phyloP scores from a whole-genome alignment of 495 filamentous ascomycete species.

The Penicillium chermesinum region DNA sequence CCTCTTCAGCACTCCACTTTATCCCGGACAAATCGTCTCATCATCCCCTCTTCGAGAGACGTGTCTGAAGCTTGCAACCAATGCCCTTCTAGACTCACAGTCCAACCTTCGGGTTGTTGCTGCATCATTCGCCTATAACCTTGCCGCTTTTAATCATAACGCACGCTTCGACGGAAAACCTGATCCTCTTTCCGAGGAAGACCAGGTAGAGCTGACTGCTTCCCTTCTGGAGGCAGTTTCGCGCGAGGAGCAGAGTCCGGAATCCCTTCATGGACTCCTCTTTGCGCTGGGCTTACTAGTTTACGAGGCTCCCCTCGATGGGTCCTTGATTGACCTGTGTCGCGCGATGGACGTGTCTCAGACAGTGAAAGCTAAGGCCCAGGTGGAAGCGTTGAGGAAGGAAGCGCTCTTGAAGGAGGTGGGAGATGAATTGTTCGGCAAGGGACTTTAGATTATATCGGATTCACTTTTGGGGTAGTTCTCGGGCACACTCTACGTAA shows the following conservation, averaged over 20 bases:
- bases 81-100: constrained; percentile 50
- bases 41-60: constrained; percentile 29
- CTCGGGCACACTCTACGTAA: too few species aligned
- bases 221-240: constrained; percentile 70
- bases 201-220: constrained; percentile 74
- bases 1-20: constrained; percentile 54
- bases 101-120: constrained; percentile 65
- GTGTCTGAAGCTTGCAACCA: constrained; percentile 43
- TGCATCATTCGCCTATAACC: constrained; percentile 76
- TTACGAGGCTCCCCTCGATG: constrained; percentile 62
- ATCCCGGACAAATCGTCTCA: constrained; percentile 36
- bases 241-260: constrained; percentile 59
- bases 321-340: constrained; percentile 70
- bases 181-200: constrained; percentile 58
- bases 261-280: constrained; percentile 67
- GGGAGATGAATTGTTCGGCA: constrained; percentile 41
- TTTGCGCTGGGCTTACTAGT: constrained; percentile 67
- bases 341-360: constrained; percentile 63
- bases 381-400: constrained; percentile 42
- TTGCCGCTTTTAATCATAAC: constrained; percentile 64
- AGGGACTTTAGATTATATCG: constrained; percentile 24
- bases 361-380: constrained; percentile 50
- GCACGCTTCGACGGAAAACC: constrained; percentile 51
- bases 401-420: constrained; percentile 59
- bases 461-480: not conserved